Percentiles rank a stretch among this genome's conserved stretches.
Evolutionary conservation across 371 early-diverging fungal species (phyloP).

Genomic region (Mucor piriformis): DNA sequence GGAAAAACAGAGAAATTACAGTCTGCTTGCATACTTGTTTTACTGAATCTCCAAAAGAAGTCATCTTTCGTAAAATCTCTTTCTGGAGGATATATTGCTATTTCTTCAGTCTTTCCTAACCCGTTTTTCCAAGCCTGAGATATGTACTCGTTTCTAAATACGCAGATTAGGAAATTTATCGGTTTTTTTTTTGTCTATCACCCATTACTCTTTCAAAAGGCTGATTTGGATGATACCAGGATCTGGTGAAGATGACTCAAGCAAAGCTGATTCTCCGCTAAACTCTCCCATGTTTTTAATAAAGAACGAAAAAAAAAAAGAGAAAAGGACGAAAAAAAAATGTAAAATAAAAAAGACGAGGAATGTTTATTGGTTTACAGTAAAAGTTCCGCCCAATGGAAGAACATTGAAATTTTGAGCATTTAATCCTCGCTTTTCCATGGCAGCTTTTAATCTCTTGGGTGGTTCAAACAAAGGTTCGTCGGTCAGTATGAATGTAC

Average conservation of each 20-base stretch:
- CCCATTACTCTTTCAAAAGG: constrained; percentile 21
- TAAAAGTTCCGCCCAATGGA: constrained; percentile 61
- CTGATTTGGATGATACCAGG: constrained; percentile 24
- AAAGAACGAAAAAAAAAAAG: neutral
- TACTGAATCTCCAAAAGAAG: constrained; percentile 61
- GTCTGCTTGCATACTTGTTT: constrained; percentile 43
- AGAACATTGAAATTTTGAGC: constrained; percentile 53
- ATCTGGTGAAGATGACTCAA: constrained; percentile 42
- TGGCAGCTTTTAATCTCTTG: constrained; percentile 44
- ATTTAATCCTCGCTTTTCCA: constrained; percentile 55
- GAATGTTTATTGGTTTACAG: neutral
- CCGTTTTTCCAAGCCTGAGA: constrained; percentile 65
- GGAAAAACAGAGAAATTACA: constrained; percentile 60
- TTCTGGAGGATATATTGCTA: constrained; percentile 55
- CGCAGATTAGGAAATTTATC: neutral
- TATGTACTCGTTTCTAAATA: constrained; percentile 22
- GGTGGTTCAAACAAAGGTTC: constrained; percentile 66
- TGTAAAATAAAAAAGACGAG: neutral
- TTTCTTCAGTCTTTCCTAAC: constrained; percentile 56
- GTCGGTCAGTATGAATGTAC: constrained; percentile 54
- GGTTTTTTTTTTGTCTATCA: neutral
- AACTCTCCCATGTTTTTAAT: neutral
- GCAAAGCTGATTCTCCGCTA: neutral
- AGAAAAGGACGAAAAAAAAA: constrained; percentile 2
- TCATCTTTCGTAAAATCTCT: constrained; percentile 46